Evolutionary conservation across 2,329 filamentous ascomycete genomes (phyloP).

Genomic region (Penicillium sp.): DNA sequence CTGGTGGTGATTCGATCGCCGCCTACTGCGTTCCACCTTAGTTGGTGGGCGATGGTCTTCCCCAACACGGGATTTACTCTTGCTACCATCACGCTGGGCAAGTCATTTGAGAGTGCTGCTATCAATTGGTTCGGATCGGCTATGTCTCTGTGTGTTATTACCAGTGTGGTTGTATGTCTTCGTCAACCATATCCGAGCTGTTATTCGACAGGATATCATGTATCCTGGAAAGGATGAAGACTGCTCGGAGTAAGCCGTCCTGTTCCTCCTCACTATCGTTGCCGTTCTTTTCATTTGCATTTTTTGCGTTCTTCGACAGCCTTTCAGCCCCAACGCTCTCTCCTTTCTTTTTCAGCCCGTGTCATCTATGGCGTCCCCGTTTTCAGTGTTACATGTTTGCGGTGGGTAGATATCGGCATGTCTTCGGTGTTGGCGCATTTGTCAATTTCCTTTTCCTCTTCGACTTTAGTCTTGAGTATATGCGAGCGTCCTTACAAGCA

Average conservation of each 20-base stretch:
- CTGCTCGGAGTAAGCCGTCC: constrained; percentile 26
- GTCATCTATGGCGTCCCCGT: not conserved
- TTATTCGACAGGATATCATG: constrained; percentile 53
- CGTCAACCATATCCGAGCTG: constrained; percentile 49
- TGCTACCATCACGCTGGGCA: constrained; percentile 57
- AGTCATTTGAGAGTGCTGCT: constrained; percentile 51
- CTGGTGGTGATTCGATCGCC: constrained; percentile 46
- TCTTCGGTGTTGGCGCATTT: not conserved
- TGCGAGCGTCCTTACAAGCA: too few relatives aligned
- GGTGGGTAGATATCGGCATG: not conserved
- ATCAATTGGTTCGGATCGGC: constrained; percentile 56
- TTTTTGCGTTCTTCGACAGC: too few relatives aligned
- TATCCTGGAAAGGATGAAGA: constrained; percentile 63
- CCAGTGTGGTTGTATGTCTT: constrained; percentile 57
- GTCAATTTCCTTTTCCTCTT: not conserved
- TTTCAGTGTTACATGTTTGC: too few relatives aligned
- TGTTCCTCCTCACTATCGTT: not conserved
- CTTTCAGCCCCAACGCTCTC: not conserved
- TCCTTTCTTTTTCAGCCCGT: not conserved
- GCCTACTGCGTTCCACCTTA: constrained; percentile 49
- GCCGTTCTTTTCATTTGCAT: too few relatives aligned
- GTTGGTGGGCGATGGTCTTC: constrained; percentile 66
- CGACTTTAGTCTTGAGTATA: too few relatives aligned
- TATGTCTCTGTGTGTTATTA: constrained; percentile 56
- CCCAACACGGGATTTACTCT: constrained; percentile 64